Conservation (phyloP, 83 land plant species). For the Picea abies region DNA sequence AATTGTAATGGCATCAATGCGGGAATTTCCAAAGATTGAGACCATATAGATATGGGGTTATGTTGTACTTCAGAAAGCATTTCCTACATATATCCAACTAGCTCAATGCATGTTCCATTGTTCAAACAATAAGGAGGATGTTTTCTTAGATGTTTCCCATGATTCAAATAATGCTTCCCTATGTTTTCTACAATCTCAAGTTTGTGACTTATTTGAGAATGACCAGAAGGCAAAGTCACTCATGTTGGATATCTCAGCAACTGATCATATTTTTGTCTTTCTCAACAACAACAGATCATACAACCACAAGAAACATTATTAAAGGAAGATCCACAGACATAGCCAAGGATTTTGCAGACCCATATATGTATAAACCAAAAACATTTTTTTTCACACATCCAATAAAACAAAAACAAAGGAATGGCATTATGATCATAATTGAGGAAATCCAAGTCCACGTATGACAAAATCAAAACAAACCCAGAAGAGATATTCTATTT, state of each 20-base stretch:
- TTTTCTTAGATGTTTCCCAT: background rate
- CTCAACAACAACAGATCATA: background rate
- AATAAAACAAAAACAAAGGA: background rate
- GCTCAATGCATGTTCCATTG: conserved; percentile 5
- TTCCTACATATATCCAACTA: conserved; percentile 18
- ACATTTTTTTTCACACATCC: background rate
- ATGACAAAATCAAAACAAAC: background rate
- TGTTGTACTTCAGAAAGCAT: conserved; percentile 21
- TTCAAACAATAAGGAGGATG: background rate
- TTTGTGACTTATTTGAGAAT: background rate
- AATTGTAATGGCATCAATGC: conserved; percentile 22
- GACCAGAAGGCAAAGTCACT: no score
- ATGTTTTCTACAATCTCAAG: background rate
- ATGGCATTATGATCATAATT: background rate
- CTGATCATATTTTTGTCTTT: no score
- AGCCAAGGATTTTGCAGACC: background rate
- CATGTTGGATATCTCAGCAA: no score
- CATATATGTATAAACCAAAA: background rate
- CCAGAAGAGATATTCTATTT: background rate
- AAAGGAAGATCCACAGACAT: background rate
- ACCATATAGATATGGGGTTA: conserved; percentile 20
- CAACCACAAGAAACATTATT: background rate
- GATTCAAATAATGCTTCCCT: background rate
- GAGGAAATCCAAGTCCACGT: background rate
- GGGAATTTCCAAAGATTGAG: conserved; percentile 25